Base-by-base conservation (phyloP, 2,329 filamentous ascomycete genomes). In the Magnaporthales sp. region DNA sequence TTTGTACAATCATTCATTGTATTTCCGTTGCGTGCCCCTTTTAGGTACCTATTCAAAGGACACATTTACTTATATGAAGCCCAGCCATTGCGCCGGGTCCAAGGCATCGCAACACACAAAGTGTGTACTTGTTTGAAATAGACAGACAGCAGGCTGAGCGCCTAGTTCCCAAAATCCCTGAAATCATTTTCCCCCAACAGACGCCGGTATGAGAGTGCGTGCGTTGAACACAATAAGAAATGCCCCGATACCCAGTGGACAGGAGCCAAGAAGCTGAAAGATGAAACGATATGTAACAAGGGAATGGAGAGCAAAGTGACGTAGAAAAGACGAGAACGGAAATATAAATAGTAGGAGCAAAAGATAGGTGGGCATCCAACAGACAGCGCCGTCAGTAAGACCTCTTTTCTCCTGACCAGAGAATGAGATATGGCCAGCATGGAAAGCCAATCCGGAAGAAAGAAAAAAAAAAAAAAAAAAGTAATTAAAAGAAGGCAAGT, bases 171-270 rank as follows among this genome's bases (percentile, higher is more conserved):
- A 22, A 24, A 15, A 58, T 58, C 54, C 54, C 54, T 26, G 9
- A 58, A 58, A 58, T 58, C 54, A 58, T 58, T 58, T 10, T 27
- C 22, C 54, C 54, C 54, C 38, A 51, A 27, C 19, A 58, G 62
- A 76, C 73, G 69, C 78, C 73, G 66, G 74, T 58, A 65, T 38
- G 24, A 60, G 51, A 67, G 64, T 67, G 64, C 22, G 63, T 65
- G 65, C 66, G 63, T 24, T 58, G 24, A 26, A 10, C 22, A 56
- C n/a, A 27, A 58, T 2, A 54, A 54, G 24, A 26, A 58, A n/a
- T 13, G 22, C 54, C 22, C 54, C 22, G 24, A 24, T 58, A 58
- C 26, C 60, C 60, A 32, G 30, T 32, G 60, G 60, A 30, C 19
- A 29, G 27, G 60, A 30, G 60, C 27, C 3, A 62, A 62, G 27